Evolutionary conservation across 371 early-diverging fungal species (phyloP), one percentile per base, ranked within the genome.

Genomic region (Syncephalastrum racemosum): DNA sequence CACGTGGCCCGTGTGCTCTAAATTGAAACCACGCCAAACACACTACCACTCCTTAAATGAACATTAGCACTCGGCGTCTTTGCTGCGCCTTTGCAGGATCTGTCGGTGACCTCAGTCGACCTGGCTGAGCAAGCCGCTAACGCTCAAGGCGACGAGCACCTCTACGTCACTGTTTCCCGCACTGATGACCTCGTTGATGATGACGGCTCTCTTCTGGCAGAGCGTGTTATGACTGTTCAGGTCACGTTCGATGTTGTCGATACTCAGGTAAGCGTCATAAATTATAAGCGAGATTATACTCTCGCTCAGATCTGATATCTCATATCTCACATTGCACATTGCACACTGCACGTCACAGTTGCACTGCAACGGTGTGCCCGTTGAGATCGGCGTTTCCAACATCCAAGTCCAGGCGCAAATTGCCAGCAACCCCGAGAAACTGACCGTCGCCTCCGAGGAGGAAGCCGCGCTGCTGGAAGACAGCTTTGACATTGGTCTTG

Each of bases 101-200:
- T 76, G 20, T 79, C 80, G 12, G 67, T 69, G 18, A 79, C 80
- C 6, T 76, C 80, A 1, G 60, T 79, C 25, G 80, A 76, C 5
- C 54, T 79, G 20, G 54, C 60, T 23, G 73, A 73, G 54, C 54
- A 62, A 22, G 53, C 67, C 16, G 54, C 60, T 16, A 68, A 68
- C 31, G 47, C 41, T 18, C 45, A 67, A n/a, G 72, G 74, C 24
- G 70, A 71, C 50, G 75, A 76, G 19, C 70, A 71, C 51, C 65
- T 79, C 43, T 76, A 71, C 57, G 86, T 87, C 27, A 83, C 84
- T n/a, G 85, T 85, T 18, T 77, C 80, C 53, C 83, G 91, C 31
- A 77, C 84, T 1, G 91, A 90, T 63, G 85, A 87, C 54, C 77
- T 90, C 20, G 59, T 90, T 14, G 85, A 85, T 44, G 80, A 86